Evolutionary conservation across 305 asterid species (phyloP), one percentile per base, ranked within the genome.

Genomic region (Plantago coronopus): DNA sequence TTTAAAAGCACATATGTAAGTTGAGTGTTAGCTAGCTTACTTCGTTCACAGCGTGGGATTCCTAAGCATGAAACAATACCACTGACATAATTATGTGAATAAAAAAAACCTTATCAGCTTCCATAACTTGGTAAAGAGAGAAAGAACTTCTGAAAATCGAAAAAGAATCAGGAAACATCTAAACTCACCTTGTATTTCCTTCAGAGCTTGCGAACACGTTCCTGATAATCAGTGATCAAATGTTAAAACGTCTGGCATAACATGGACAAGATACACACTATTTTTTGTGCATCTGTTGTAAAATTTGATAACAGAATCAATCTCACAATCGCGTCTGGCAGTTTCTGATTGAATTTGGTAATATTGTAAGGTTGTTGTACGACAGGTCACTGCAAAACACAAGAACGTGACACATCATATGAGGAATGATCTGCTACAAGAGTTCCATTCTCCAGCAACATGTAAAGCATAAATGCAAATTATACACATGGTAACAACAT

Each of bases 191-290:
- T 43, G 76, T 56, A 29, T 72, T 74, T 15, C 69, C 78, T 49
- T 64, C 72, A 10, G 81, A 75, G 77, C 77, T 75, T 47, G 85
- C 83, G 59, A 81, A 81, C 79, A 81, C 65, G 64, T 83, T 81
- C 67, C 83, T 79, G 81, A 5, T 3, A n/a, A n/a, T n/a, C 4
- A 54, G 23, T 17, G 22, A 22, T n/a, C 47, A 60, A 40, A 29
- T 51, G n/a, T 69, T 21, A 70, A 57, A 38, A 34, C n/a, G n/a
- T n/a, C n/a, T n/a, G n/a, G 48, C n/a, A 54, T 50, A 0, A 22
- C 0, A 27, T 27, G 7, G 34, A 27, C 34, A 27, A 27, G 4
- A 27, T 27, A 27, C 5, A n/a, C n/a, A n/a, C n/a, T n/a, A n/a
- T n/a, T n/a, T 27, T 53, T 19, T 53, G 38, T 9, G 17, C 29